These are phyloP conservation scores for Fragosphaeria purpurea DNA, from an alignment of 2,329 filamentous ascomycete species.

Conservation along the genomic window DNA sequence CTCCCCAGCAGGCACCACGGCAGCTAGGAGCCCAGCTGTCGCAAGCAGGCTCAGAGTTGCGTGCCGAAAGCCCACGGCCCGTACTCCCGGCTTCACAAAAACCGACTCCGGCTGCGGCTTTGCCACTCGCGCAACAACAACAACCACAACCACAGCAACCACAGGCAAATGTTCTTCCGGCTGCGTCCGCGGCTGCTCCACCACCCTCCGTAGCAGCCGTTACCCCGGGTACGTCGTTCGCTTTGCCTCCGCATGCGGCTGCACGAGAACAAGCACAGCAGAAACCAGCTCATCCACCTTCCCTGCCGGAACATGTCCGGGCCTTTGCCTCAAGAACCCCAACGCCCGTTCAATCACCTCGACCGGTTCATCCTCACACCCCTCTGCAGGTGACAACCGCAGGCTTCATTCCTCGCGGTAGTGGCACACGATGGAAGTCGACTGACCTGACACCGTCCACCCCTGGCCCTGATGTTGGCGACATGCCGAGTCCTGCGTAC, in stretches of 20 bases:
- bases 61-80: not conserved
- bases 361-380: conserved; percentile 7
- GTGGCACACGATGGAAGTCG: conserved; percentile 50
- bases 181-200: no score
- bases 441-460: conserved; percentile 47
- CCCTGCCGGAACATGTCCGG: conserved; percentile 8
- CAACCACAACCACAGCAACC: not conserved
- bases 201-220: no score
- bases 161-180: no score
- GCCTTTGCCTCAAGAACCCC: conserved; percentile 6
- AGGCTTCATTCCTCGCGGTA: conserved; percentile 16
- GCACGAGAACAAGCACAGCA: no score
- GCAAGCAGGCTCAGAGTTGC: not conserved
- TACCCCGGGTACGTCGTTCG: no score
- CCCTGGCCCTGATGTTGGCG: conserved; percentile 31
- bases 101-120: not conserved
- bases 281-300: not conserved
- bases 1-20: not conserved
- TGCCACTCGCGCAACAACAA: not conserved
- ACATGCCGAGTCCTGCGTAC: conserved; percentile 41
- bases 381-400: not conserved
- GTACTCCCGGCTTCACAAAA: conserved; percentile 3
- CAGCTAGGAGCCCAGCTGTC: not conserved
- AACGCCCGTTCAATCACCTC: conserved; percentile 8
- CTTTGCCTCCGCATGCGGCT: no score